Percentiles rank a stretch among this genome's conserved stretches.
These are phyloP conservation scores for Pichia deserticola DNA, from an alignment of 805 yeast species.

Conservation along the genomic window DNA sequence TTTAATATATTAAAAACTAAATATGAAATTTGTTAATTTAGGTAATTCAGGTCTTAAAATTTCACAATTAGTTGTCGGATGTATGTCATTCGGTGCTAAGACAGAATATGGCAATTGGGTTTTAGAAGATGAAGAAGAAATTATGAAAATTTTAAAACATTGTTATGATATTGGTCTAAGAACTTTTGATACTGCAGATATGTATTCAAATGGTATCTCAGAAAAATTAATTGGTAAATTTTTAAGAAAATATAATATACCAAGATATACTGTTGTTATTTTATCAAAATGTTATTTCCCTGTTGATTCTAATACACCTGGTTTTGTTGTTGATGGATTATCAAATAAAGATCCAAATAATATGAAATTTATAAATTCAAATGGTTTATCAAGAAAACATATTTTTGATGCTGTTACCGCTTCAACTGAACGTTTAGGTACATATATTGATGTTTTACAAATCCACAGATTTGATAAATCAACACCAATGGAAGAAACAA, in stretches of 20 bases:
- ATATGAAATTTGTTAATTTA: conserved; percentile 10
- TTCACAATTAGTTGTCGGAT: conserved; percentile 31
- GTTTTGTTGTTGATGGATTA: conserved; percentile 2
- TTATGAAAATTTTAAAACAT: conserved; percentile 35
- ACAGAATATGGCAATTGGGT: conserved; percentile 35
- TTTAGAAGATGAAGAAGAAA: conserved; percentile 38
- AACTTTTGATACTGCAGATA: conserved; percentile 38
- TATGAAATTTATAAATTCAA: conserved; percentile 22
- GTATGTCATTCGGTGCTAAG: conserved; percentile 31
- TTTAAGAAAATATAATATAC: conserved; percentile 22
- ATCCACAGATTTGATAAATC: conserved; percentile 48
- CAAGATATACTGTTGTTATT: conserved; percentile 24
- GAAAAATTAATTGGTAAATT: conserved; percentile 24
- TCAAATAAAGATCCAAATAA: conserved; percentile 2
- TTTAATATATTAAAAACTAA: too few species aligned
- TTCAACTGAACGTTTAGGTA: conserved; percentile 40
- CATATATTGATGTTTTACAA: conserved; percentile 46
- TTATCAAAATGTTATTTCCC: conserved; percentile 20
- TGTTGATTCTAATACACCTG: conserved; percentile 7
- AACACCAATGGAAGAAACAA: conserved; percentile 44
- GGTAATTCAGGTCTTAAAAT: conserved; percentile 32
- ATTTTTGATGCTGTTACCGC: conserved; percentile 35
- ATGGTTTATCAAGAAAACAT: conserved; percentile 41
- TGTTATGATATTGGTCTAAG: conserved; percentile 33
- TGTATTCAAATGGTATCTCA: conserved; percentile 23